Evolutionary conservation across 1,284 basidiomycete species (phyloP), one percentile per base, ranked within the genome.

Genomic region (Puccinia coronata): DNA sequence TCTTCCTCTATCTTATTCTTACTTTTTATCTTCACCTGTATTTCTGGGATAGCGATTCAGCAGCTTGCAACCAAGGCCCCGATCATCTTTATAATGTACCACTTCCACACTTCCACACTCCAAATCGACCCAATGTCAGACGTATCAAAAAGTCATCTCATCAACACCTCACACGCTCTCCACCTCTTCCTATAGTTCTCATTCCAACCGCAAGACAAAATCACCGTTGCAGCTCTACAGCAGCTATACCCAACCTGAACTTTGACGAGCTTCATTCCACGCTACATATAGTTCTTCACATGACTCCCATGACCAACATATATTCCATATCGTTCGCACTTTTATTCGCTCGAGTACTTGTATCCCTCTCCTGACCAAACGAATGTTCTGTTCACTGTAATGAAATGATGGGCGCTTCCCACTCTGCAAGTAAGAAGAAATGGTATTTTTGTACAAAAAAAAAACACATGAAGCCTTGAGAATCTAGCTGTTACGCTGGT

Each of bases 41-140:
- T 47, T 47, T 28, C 63, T 47, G 41, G 63, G 63, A 67, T 47
- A 67, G 23, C 63, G 41, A 41, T 67, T 63, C 36, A 67, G 9
- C 25, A n/a, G 14, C n/a, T 28, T 25, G 41, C 18, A 61, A 3
- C 23, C 39, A 47, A 67, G 14, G 23, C 41, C 18, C n/a, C n/a
- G n/a, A 28, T 67, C n/a, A 43, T 47, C 20, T 47, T 47, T 47
- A 43, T 6, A 23, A 67, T 67, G 63, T n/a, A 67, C 41, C 41
- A 28, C 11, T 67, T n/a, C 2, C n/a, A 43, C 63, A 16, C n/a
- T 28, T 25, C 43, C 12, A 63, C 8, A 39, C 36, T 63, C 36
- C 16, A 63, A 16, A 41, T n/a, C n/a, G n/a, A n/a, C n/a, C n/a
- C n/a, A n/a, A n/a, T n/a, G n/a, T n/a, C n/a, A n/a, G n/a, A n/a